Percentiles rank a stretch among this genome's conserved stretches.
Conservation (phyloP, 331 rosid genomes). For the Malus hybrid region DNA sequence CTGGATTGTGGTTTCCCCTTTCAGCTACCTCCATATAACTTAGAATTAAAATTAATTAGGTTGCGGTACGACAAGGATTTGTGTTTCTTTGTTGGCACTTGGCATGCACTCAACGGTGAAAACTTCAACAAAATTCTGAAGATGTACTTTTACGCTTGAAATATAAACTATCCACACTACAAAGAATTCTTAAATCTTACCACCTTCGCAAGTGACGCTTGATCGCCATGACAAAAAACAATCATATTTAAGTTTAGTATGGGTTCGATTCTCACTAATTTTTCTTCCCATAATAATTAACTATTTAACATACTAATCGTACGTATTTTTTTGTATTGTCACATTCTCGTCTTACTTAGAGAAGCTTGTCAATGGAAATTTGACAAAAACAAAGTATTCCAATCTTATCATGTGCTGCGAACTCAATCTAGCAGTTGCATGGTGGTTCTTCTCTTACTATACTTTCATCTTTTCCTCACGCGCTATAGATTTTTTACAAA, state of each 20-base stretch:
- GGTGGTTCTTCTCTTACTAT: not conserved
- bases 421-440: not conserved
- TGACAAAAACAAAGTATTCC: not conserved
- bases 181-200: not conserved
- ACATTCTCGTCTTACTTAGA: not conserved
- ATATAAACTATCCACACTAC: not conserved
- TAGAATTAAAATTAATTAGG: not conserved
- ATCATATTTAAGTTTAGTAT: too few relatives aligned
- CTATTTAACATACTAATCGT: too few relatives aligned
- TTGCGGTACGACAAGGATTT: conserved; percentile 11
- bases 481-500: too few relatives aligned
- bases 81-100: conserved; percentile 1
- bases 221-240: not conserved
- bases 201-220: too few relatives aligned
- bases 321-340: not conserved
- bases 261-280: too few relatives aligned
- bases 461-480: not conserved
- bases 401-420: not conserved
- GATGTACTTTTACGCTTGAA: too few relatives aligned
- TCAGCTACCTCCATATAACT: not conserved
- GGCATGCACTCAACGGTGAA: not conserved
- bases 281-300: too few relatives aligned
- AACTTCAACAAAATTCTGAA: too few relatives aligned
- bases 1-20: not conserved
- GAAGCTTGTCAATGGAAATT: not conserved